These are phyloP conservation scores for Lichina pygmaea DNA, from an alignment of 495 filamentous ascomycete genomes.

Conservation along the genomic window DNA sequence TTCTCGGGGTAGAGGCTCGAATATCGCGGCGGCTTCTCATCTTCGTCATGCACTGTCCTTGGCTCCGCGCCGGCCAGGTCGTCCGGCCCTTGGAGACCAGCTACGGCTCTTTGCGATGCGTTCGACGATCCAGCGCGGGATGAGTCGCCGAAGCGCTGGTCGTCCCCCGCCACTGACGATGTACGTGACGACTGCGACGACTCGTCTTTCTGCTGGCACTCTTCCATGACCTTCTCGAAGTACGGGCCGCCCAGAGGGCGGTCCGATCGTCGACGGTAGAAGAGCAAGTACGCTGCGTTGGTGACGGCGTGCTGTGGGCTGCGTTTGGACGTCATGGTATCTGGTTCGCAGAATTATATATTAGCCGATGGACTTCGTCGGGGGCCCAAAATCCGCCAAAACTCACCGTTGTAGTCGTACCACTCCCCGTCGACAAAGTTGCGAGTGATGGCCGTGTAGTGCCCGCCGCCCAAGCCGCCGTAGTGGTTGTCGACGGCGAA, in stretches of 20 bases:
- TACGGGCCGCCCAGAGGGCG: slow-evolving; percentile 48
- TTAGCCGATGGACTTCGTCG: no score
- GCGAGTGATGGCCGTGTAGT: slow-evolving; percentile 84
- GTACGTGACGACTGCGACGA: slow-evolving; percentile 18
- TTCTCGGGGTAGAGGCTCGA: not conserved
- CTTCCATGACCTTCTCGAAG: slow-evolving; percentile 40
- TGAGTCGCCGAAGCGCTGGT: slow-evolving; percentile 59
- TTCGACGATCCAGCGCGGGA: slow-evolving; percentile 69
- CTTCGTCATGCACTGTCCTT: not conserved
- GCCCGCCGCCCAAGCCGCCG: slow-evolving; percentile 72
- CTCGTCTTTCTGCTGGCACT: slow-evolving; percentile 18
- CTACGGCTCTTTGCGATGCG: slow-evolving; percentile 50
- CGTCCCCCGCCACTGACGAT: slow-evolving; percentile 42
- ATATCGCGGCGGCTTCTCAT: slow-evolving; percentile 1
- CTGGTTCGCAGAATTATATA: slow-evolving; percentile 15
- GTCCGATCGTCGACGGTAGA: slow-evolving; percentile 70
- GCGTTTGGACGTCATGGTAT: slow-evolving; percentile 32
- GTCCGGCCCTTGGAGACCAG: slow-evolving; percentile 37
- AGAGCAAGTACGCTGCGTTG: slow-evolving; percentile 65
- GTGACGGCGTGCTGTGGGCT: slow-evolving; percentile 31
- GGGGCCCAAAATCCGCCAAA: not conserved
- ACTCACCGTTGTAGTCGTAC: slow-evolving; percentile 88
- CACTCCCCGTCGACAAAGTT: slow-evolving; percentile 68
- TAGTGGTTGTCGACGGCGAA: slow-evolving; percentile 90
- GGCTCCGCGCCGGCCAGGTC: slow-evolving; percentile 9